Conservation (phyloP, 352 stramenopile genomes). For the Aphanomyces invadans region DNA sequence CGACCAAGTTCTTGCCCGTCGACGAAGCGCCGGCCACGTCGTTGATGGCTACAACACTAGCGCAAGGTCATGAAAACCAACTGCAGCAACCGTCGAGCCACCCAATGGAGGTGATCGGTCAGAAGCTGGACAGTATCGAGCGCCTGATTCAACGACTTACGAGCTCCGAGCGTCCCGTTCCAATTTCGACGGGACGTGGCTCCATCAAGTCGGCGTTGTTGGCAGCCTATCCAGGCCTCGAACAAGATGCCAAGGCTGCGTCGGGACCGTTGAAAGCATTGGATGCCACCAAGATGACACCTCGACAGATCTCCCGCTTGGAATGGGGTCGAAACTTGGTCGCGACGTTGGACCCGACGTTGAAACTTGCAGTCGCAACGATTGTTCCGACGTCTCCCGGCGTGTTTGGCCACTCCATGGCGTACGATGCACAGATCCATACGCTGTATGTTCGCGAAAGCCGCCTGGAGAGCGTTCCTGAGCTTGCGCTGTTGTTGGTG, state of each 20-base stretch:
- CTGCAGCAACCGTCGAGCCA: background rate
- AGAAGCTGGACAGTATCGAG: slow-evolving; percentile 22
- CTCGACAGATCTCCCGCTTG: background rate
- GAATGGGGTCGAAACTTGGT: slow-evolving; percentile 2
- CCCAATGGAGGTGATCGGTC: background rate
- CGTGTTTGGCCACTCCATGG: slow-evolving; percentile 10
- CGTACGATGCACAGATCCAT: background rate
- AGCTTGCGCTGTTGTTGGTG: slow-evolving; percentile 47
- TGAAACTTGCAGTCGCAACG: background rate
- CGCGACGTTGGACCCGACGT: background rate
- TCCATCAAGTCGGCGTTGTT: background rate
- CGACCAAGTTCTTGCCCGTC: background rate
- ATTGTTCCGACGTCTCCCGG: background rate
- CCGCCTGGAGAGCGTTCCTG: slow-evolving; percentile 9
- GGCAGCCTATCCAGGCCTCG: slow-evolving; percentile 7
- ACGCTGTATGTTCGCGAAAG: slow-evolving; percentile 14
- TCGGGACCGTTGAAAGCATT: background rate
- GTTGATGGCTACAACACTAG: background rate
- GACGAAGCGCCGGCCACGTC: background rate
- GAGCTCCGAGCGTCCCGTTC: background rate
- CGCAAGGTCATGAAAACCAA: background rate
- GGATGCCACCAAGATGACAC: background rate
- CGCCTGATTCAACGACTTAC: slow-evolving; percentile 12
- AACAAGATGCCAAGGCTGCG: slow-evolving; percentile 1
- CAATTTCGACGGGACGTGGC: background rate